These are phyloP conservation scores for Paraleonurus japonicus DNA, from an alignment of 257 asterid genomes.

Conservation along the genomic window DNA sequence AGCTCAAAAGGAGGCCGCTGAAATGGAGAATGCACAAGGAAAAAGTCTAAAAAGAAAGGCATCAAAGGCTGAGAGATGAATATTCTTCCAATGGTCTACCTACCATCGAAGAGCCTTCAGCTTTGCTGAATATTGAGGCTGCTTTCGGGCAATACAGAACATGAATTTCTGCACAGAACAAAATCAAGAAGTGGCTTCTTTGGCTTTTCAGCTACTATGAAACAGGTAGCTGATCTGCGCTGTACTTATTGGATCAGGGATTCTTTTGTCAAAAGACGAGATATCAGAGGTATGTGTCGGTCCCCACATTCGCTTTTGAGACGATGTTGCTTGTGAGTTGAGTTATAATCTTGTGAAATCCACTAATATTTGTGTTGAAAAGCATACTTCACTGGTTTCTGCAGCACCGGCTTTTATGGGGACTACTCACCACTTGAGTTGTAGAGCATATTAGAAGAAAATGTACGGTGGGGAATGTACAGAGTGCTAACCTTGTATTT, in stretches of 20 bases:
- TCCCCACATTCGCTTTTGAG: constrained; percentile 6
- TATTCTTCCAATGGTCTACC: constrained; percentile 20
- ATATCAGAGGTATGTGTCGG: constrained; percentile 24
- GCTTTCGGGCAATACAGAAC: constrained; percentile 40
- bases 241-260: constrained; percentile 18
- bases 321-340: constrained; percentile 10
- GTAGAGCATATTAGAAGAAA: constrained; percentile 33
- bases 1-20: constrained; percentile 90
- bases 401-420: constrained; percentile 20
- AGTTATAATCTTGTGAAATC: constrained; percentile 13
- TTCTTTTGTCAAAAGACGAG: constrained; percentile 5
- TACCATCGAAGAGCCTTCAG: constrained; percentile 32
- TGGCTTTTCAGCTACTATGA: constrained; percentile 22
- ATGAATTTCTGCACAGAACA: constrained; percentile 30
- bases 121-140: constrained; percentile 27
- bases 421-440: constrained; percentile 21
- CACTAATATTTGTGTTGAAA: constrained; percentile 17
- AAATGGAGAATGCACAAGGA: constrained; percentile 71
- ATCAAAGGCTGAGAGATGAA: constrained; percentile 41
- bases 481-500: constrained; percentile 52
- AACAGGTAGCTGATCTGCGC: constrained; percentile 19
- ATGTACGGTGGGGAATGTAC: constrained; percentile 47
- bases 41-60: constrained; percentile 47
- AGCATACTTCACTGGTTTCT: constrained; percentile 1
- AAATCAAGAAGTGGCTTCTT: constrained; percentile 24